Evolutionary conservation across 164 flowering plant species (phyloP), one percentile per base, ranked within the genome.

Genomic region (Annona squamosa): DNA sequence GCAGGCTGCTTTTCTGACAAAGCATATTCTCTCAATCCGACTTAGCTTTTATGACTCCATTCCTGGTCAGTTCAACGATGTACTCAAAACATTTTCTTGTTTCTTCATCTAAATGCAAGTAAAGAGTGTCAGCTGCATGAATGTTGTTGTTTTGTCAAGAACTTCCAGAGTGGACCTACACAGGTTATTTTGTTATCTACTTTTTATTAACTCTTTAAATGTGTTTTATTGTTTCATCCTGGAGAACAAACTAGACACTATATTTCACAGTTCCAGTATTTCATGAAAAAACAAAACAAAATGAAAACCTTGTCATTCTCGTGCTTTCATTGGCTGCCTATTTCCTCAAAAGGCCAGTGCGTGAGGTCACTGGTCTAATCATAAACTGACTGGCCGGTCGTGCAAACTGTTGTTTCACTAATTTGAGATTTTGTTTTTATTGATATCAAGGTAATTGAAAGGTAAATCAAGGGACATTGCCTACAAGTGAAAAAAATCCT

Each of bases 1-100:
- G 41, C 94, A 91, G 83, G 98, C 98, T 75, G 98, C 98, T 65
- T 93, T 79, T 79, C 81, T 93, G 67, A 86, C 91, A 5, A 90
- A 82, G 82, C 80, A 87, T 72, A 43, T 66, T 66, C 83, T 80
- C 67, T 89, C 94, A 46, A 85, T 91, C 72, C 93, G 92, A 67
- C 89, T 85, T 52, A 77, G 91, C 79, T 75, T 71, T 52, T 71
- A 71, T 59, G 52, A 68, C n/a, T 68, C 45, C 59, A 69, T 52
- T 52, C 46, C 64, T 52, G 69, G 62, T 26, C 47, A 16, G 63
- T 18, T 73, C 9, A 46, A 9, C 19, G n/a, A 41, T 66, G 12
- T 52, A 42, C 17, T 42, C 4, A 19, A 17, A 13, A 16, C 3
- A 45, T 7, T 46, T 70, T 43, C 2, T 72, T 71, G 41, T 70